Base-by-base conservation (phyloP, 148 eudicot genomes). In the Mesembryanthemum crystallinum region DNA sequence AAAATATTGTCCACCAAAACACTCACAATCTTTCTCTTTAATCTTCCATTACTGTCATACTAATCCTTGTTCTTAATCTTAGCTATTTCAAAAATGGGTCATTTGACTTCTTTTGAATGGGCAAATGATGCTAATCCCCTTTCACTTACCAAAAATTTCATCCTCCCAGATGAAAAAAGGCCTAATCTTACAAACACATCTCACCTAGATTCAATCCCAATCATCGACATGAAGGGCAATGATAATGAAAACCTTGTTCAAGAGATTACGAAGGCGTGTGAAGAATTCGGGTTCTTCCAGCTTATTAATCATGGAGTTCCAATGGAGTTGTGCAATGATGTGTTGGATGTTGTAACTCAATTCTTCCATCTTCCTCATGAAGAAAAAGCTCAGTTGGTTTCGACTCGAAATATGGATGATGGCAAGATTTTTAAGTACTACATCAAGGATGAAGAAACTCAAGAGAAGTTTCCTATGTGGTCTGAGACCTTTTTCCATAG, bases 291-390 rank as follows among this genome's bases (percentile, higher is more conserved):
- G 15, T 77, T 82, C 59, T 85, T 85, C 64, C 85, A 80, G 45
- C 47, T 85, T 14, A 80, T 62, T 5, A 82, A 82, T 67, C 88
- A 80, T 63, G 88, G 87, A 1, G 74, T 87, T n/a, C 60, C 82
- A 1, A 28, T 20, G 15, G 73, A 82, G 8, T 51, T 82, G 28
- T 85, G 82, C 69, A 3, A 62, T 0, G 21, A 51, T 2, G 73
- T 85, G 75, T 60, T 87, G 64, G 61, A 74, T 32, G 81, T 80
- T 2, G 73, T 78, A 10, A 74, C 63, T 21, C 58, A 60, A 4
- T 78, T 87, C 55, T 83, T 87, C 42, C 21, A 79, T 23, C 28
- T 77, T 9, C 79, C 85, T 3, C 27, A 73, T 7, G 77, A 79
- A 45, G 82, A 81, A n/a, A 85, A 86, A 61, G 71, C 72, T 5